Percentiles rank a stretch among this genome's conserved stretches.
Conservation (phyloP, 352 stramenopile species). For the Pythium dissimile region DNA sequence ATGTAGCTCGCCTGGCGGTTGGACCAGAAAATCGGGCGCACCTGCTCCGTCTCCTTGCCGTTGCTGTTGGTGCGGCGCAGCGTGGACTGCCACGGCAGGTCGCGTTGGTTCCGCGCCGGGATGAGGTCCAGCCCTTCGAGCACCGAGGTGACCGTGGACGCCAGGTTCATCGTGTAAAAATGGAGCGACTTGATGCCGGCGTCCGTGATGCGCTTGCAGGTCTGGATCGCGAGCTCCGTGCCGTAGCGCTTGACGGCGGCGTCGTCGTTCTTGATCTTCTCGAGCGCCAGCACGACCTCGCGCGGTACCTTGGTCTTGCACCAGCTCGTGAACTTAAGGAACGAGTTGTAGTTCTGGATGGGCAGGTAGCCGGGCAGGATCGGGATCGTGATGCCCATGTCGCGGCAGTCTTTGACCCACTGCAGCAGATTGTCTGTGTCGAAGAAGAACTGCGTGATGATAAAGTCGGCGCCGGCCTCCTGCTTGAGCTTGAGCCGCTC, state of each 20-base stretch:
- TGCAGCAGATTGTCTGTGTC: constrained; percentile 95
- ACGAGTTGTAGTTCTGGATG: constrained; percentile 94
- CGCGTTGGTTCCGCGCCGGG: constrained; percentile 52
- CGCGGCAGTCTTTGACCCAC: constrained; percentile 94
- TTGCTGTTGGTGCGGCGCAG: constrained; percentile 61
- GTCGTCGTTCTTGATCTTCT: constrained; percentile 93
- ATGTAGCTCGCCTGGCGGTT: constrained; percentile 98
- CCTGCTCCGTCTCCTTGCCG: constrained; percentile 68
- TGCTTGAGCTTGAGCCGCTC: constrained; percentile 96
- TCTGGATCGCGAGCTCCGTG: constrained; percentile 92
- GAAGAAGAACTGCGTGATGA: constrained; percentile 99
- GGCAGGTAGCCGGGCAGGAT: constrained; percentile 93
- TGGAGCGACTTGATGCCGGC: constrained; percentile 79
- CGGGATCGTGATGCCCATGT: constrained; percentile 92
- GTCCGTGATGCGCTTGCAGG: constrained; percentile 89
- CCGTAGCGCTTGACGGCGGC: constrained; percentile 92
- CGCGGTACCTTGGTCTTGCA: constrained; percentile 95
- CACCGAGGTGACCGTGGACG: constrained; percentile 82
- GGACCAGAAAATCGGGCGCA: constrained; percentile 98
- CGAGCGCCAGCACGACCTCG: constrained; percentile 68
- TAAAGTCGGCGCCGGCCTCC: constrained; percentile 97
- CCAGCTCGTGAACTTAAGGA: constrained; percentile 98
- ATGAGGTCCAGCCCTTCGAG: constrained; percentile 74
- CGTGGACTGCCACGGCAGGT: constrained; percentile 71
- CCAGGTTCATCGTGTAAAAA: constrained; percentile 96